These are phyloP conservation scores for Stachybotrys chlorohalonatus DNA, from an alignment of 2,329 filamentous ascomycete genomes.

Conservation along the genomic window DNA sequence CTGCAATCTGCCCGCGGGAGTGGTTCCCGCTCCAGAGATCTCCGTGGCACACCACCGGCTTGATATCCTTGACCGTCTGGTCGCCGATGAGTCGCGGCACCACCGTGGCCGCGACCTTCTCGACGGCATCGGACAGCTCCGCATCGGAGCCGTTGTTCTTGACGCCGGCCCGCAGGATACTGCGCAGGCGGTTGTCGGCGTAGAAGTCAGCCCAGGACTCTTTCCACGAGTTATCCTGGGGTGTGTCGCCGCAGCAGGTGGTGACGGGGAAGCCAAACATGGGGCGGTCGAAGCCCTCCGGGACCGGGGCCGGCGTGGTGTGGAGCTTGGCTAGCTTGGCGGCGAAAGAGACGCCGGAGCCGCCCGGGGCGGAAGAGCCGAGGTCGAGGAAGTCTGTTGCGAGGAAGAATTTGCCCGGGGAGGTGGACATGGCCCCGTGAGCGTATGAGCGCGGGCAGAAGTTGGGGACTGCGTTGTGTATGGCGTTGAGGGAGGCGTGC, in stretches of 20 bases:
- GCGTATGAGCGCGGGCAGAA: slow-evolving; percentile 71
- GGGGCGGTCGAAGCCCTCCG: slow-evolving; percentile 46
- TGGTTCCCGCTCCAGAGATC: slow-evolving; percentile 93
- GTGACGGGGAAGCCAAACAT: slow-evolving; percentile 77
- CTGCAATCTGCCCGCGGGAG: slow-evolving; percentile 53
- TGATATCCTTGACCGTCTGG: slow-evolving; percentile 52
- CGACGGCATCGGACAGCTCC: slow-evolving; percentile 54
- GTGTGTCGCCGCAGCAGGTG: slow-evolving; percentile 80
- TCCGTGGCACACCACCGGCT: slow-evolving; percentile 79
- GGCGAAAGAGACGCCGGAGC: slow-evolving; percentile 53
- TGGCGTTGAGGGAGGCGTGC: slow-evolving; percentile 73
- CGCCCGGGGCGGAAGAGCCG: slow-evolving; percentile 27
- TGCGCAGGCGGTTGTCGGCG: slow-evolving; percentile 62
- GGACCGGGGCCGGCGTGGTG: slow-evolving; percentile 60
- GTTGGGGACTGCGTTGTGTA: slow-evolving; percentile 60
- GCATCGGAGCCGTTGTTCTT: slow-evolving; percentile 54
- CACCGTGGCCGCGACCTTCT: slow-evolving; percentile 52
- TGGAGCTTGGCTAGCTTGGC: slow-evolving; percentile 73
- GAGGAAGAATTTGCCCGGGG: slow-evolving; percentile 44
- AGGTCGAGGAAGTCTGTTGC: slow-evolving; percentile 77
- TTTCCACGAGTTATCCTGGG: slow-evolving; percentile 68
- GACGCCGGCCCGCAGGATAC: slow-evolving; percentile 50
- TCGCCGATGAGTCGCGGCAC: slow-evolving; percentile 71
- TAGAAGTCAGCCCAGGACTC: slow-evolving; percentile 80
- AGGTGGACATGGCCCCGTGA: slow-evolving; percentile 51